A percentile compares a stretch with the other conserved stretches of the same genome.
Conservation (phyloP, 1,284 basidiomycete genomes). For the Rhodotorula sp. region DNA sequence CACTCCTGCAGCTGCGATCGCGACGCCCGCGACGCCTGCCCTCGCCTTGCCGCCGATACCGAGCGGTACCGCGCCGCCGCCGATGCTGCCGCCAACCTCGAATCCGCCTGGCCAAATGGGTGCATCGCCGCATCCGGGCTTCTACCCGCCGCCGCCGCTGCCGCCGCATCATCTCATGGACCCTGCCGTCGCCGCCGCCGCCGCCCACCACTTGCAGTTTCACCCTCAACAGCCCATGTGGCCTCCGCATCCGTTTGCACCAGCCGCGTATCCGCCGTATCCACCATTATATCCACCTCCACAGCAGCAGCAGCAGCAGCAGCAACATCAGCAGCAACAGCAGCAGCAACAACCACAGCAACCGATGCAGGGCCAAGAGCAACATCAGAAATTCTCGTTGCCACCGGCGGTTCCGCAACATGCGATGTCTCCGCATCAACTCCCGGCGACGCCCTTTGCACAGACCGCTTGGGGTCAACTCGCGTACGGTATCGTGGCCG, state of each 20-base stretch:
- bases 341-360: background rate
- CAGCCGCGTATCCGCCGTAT: background rate
- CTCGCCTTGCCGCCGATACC: background rate
- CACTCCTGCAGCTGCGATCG: background rate
- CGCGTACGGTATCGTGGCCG: slow-evolving; percentile 30
- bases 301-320: background rate
- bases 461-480: slow-evolving; percentile 30
- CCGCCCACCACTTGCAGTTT: background rate
- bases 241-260: slow-evolving; percentile 9
- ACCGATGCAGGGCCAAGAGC: background rate
- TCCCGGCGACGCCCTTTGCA: slow-evolving; percentile 22
- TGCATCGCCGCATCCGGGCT: slow-evolving; percentile 1
- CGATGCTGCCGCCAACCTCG: background rate
- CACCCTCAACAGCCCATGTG: slow-evolving; percentile 1
- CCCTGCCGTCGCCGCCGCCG: background rate
- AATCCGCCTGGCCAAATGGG: background rate
- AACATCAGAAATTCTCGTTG: background rate
- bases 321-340: background rate
- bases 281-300: background rate
- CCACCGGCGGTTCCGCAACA: slow-evolving; percentile 2
- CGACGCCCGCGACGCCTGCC: background rate
- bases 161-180: background rate
- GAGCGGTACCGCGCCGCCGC: background rate
- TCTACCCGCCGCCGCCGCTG: background rate
- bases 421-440: background rate